Evolutionary conservation across 257 asterid genomes (phyloP).

Genomic region (Rehmannia glutinosa): DNA sequence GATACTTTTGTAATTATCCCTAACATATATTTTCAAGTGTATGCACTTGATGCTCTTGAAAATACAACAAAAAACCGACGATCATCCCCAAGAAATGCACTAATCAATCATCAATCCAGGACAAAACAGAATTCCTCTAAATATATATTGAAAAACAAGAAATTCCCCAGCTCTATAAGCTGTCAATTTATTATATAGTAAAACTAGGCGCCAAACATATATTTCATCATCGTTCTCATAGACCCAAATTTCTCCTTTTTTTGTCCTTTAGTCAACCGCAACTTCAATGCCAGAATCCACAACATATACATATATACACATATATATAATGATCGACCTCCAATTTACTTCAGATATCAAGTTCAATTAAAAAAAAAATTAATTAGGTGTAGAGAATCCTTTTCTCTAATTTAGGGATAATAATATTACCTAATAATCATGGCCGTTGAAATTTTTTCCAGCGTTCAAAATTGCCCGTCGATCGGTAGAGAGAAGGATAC

Average conservation of each 20-base stretch:
- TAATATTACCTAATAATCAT: background rate
- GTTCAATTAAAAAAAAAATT: too few relatives aligned
- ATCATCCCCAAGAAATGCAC: background rate
- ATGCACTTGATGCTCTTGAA: background rate
- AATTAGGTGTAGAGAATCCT: too few relatives aligned
- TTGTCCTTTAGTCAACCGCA: slow-evolving; percentile 18
- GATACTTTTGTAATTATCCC: too few relatives aligned
- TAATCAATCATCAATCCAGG: background rate
- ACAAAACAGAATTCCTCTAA: background rate
- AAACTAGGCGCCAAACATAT: background rate
- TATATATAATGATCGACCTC: background rate
- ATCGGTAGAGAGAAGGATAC: slow-evolving; percentile 49
- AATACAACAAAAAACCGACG: background rate
- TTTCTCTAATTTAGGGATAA: background rate
- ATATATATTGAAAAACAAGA: slow-evolving; percentile 3
- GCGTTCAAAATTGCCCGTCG: slow-evolving; percentile 40
- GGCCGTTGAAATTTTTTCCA: slow-evolving; percentile 34
- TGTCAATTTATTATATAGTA: slow-evolving; percentile 2
- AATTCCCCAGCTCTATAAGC: background rate
- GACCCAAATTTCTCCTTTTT: background rate
- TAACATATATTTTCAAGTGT: background rate
- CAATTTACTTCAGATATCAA: background rate
- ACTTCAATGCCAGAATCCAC: slow-evolving; percentile 14
- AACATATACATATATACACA: background rate
- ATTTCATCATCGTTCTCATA: slow-evolving; percentile 3